Base-by-base conservation (phyloP, 768 basidiomycete genomes). In the Calocera viscosa region DNA sequence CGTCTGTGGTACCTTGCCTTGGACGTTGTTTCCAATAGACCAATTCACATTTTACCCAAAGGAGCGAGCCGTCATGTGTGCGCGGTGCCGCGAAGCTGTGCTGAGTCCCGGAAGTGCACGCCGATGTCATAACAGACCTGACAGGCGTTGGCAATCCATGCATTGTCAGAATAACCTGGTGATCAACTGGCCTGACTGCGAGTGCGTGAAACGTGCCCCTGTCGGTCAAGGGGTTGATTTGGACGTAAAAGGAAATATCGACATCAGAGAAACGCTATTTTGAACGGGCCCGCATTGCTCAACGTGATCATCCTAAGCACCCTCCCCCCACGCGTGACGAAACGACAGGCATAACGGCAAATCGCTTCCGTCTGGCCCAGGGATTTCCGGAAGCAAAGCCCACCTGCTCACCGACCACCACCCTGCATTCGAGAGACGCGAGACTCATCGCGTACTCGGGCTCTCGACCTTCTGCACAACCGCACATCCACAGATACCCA, bases 1-100 rank as follows among this genome's bases (percentile, higher is more conserved):
- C 53, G 53, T 60, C 30, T 60, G 30, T 32, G 53, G 53, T 60
- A 60, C 43, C 43, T 60, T 28, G 30, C 53, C 53, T 28, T 26
- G 11, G 53, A 19, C 30, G 53, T 60, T 60, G 53, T 60, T 47
- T 60, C 30, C 2, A 60, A 32, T 60, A 60, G 53, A 60, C 5
- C 26, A 60, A 60, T 60, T 28, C 43, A 47, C 43, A 47, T 19
- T 47, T 60, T 32, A 10, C 24, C 22, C 24, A 60, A 11, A 47
- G 26, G 22, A 28, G 30, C 30, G 10, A 28, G 11, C 30, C 53
- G 53, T 60, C 53, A 60, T 49, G 39, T 40, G 39, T 10, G 39
- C 39, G 39, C 10, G 16, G 43, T 24, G 43, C 16, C 19, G 24
- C 43, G 24, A 17, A 8, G 35, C 35, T 5, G 35, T 47, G 43